phyloP scores from a whole-genome alignment of 257 asterid species.

The Forsythia viridissima region DNA sequence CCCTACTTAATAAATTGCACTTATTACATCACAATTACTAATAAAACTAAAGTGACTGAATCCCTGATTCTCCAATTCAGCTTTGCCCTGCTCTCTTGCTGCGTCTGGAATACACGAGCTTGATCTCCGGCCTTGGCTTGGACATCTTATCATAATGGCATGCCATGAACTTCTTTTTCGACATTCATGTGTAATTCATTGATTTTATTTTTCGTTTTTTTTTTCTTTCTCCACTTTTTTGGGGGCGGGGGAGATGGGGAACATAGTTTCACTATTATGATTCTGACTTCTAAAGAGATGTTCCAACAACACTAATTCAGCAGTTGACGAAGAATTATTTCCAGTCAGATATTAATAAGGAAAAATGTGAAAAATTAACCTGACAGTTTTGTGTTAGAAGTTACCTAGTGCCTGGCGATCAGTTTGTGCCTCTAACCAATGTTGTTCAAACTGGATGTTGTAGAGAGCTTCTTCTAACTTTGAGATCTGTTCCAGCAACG shows the following conservation, averaged over 20 bases:
- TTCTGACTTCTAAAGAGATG: neutral
- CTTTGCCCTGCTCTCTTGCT: too few relatives aligned
- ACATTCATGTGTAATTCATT: neutral
- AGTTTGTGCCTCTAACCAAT: constrained; percentile 96
- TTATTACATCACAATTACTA: too few relatives aligned
- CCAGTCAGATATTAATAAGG: neutral
- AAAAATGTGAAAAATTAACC: too few relatives aligned
- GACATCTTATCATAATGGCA: too few relatives aligned
- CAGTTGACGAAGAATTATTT: neutral
- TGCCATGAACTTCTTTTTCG: neutral
- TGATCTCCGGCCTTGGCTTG: too few relatives aligned
- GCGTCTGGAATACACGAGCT: too few relatives aligned
- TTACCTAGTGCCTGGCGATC: constrained; percentile 88
- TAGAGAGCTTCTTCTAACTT: constrained; percentile 89
- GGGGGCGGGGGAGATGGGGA: neutral
- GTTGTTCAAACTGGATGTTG: constrained; percentile 93
- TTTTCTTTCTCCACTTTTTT: too few relatives aligned
- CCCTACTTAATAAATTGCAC: too few relatives aligned
- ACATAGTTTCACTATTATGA: neutral
- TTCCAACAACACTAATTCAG: too few relatives aligned
- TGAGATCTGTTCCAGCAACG: constrained; percentile 85
- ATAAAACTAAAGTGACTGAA: too few relatives aligned
- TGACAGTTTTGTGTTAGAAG: neutral
- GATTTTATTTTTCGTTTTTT: too few relatives aligned
- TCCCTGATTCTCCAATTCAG: too few relatives aligned